Evolutionary conservation across 225 moss, liverwort and hornwort species (phyloP).

Genomic region (Polytrichum formosum): DNA sequence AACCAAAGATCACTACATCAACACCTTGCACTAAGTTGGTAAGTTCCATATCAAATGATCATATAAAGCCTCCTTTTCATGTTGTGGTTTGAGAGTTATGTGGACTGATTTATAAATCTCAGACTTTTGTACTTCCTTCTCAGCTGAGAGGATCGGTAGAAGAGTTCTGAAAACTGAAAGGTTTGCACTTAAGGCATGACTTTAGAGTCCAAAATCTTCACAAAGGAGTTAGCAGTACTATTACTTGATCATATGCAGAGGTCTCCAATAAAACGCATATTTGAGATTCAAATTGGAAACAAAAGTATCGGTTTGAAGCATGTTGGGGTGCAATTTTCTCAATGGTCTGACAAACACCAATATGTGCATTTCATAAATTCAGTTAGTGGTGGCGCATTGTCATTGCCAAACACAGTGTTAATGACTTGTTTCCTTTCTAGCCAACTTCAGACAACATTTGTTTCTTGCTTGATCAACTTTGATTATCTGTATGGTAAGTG

Average conservation of each 20-base stretch:
- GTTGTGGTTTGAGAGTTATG: neutral
- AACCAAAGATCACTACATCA: constrained; percentile 4
- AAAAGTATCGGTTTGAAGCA: too few relatives aligned
- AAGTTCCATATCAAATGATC: constrained; percentile 14
- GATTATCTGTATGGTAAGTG: too few relatives aligned
- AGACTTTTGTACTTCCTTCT: neutral
- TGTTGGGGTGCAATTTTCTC: too few relatives aligned
- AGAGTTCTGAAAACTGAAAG: neutral
- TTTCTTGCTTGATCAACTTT: too few relatives aligned
- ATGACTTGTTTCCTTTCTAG: neutral
- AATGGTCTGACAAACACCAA: too few relatives aligned
- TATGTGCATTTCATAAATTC: too few relatives aligned
- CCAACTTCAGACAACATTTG: too few relatives aligned
- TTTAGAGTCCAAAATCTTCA: neutral
- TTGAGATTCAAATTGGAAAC: too few relatives aligned
- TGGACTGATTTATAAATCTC: neutral
- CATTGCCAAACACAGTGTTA: neutral
- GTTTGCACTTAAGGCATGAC: neutral
- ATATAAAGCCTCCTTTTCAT: neutral
- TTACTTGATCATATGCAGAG: too few relatives aligned
- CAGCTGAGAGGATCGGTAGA: too few relatives aligned
- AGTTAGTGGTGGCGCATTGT: too few relatives aligned
- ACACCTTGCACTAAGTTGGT: constrained; percentile 45
- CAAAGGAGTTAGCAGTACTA: neutral
- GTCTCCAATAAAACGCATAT: too few relatives aligned